Evolutionary conservation across 768 basidiomycete species (phyloP).

Genomic region (Xerocomus brunneocitrinus): DNA sequence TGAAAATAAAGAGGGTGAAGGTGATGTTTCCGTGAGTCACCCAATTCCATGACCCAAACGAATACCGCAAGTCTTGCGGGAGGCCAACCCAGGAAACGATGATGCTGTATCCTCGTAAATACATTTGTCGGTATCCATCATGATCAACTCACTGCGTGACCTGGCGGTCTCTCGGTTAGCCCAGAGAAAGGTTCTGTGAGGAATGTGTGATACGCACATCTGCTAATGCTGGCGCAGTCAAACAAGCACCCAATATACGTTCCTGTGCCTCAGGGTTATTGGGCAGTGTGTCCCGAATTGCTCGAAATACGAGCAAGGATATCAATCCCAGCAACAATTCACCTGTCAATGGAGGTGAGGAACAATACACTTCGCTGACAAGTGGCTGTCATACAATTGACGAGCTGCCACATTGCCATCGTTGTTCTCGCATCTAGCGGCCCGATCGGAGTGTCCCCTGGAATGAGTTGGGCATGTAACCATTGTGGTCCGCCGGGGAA

Average conservation of each 20-base stretch:
- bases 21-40: slow-evolving; percentile 79
- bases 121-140: neutral
- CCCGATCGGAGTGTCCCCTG: slow-evolving; percentile 28
- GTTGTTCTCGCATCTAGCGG: slow-evolving; percentile 45
- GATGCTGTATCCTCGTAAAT: slow-evolving; percentile 41
- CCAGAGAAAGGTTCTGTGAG: neutral
- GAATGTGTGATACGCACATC: slow-evolving; percentile 47
- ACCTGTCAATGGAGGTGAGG: slow-evolving; percentile 34
- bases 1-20: slow-evolving; percentile 45
- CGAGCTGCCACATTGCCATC: slow-evolving; percentile 66
- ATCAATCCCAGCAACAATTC: slow-evolving; percentile 62
- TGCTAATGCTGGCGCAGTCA: slow-evolving; percentile 61
- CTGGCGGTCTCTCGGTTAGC: slow-evolving; percentile 30
- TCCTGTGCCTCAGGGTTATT: slow-evolving; percentile 60
- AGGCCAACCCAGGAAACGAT: slow-evolving; percentile 51
- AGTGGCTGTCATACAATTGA: slow-evolving; percentile 46
- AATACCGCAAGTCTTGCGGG: slow-evolving; percentile 50
- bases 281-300: slow-evolving; percentile 55
- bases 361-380: neutral
- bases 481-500: slow-evolving; percentile 54
- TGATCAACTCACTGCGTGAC: slow-evolving; percentile 51
- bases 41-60: slow-evolving; percentile 55
- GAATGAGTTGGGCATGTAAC: slow-evolving; percentile 66
- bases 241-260: slow-evolving; percentile 57
- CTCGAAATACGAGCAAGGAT: slow-evolving; percentile 63